Base-by-base conservation (phyloP, 768 basidiomycete genomes). In the Leccinum broughii region DNA sequence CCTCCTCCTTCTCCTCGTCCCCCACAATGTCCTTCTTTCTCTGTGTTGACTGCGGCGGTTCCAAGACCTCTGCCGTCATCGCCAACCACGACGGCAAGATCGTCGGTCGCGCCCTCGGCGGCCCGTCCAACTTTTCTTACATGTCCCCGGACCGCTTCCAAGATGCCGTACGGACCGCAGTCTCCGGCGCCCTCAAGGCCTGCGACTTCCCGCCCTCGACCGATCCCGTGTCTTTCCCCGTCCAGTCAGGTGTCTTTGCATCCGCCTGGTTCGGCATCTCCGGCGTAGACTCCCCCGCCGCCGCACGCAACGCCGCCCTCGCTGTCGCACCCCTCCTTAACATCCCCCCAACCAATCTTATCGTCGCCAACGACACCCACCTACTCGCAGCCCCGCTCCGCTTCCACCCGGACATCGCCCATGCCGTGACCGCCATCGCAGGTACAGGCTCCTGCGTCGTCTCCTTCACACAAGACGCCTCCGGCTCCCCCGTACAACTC, bases 41-140 rank as follows among this genome's bases (percentile, higher is more conserved):
- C 64, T 93, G 88, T 68, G 87, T 90, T 63, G 92, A 94, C 74
- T 93, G 92, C 62, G 93, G 93, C 32, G 93, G 92, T 22, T 91
- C 91, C 49, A 96, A 95, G 77, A 94, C 94, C 10, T 83, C 88
- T 28, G 90, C 83, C 6, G 90, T 83, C 60, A 84, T 95, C 71
- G 80, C 80, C 61, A 79, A 87, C 69, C 64, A 70, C 20, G 63
- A 78, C 3, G 89, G 92, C 62, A 73, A 76, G 5, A 81, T 92
- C 65, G 59, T 92, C 49, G 87, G 86, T 1, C 86, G 88, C 49
- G 90, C 85, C 2, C 72, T 78, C 17, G 86, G 85, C 8, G 92
- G 92, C 2, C 89, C 91, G 1, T 93, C 93, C 65, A 96, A 96
- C 75, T 90, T 90, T 74, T 82, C 91, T 24, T 92, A 92, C 75